Base-by-base conservation (phyloP, 2,329 filamentous ascomycete genomes). In the Grosmannia serpens region DNA sequence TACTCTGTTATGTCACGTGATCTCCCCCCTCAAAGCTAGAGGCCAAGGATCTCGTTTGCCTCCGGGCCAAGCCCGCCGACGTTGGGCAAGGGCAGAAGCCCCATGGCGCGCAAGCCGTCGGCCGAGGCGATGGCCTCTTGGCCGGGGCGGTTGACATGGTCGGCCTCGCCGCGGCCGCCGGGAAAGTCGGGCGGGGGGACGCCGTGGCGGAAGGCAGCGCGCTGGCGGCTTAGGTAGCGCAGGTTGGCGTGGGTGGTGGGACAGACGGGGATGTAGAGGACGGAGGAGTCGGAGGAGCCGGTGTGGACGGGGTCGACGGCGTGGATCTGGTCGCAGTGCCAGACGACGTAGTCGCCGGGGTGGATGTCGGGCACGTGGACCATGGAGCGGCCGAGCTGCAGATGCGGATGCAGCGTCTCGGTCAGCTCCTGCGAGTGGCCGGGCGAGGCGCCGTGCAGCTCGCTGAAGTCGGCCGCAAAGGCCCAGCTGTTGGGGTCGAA, bases 211-310 rank as follows among this genome's bases (percentile, higher is more conserved):
- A 35, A 35, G 33, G 33, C 33, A 2, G 33, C 10, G 5, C 33
- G 33, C 33, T 35, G 33, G 33, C 33, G 33, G 13, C 8, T 8
- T 13, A 35, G 10, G 33, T 35, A 35, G 33, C 33, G 33, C 33
- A 35, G 33, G 10, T 35, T 33, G 27, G 50, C 15, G 24, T 15
- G 7, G 10, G 17, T 53, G 58, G n/a, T 47, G n/a, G n/a, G n/a
- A 24, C 89, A 94, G 0, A 89, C 85, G 0, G 91, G 91, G 58
- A 96, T 95, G 66, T 96, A 96, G 61, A 96, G 67, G 0, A 96
- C 91, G 64, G 85, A 90, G 0, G 88, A 89, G 69, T 96, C 91
- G 0, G 75, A 71, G 2, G 72, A 76, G 1, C 91, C 91, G 1
- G 71, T 71, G 68, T 96, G 91, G 1, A 85, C 76, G 63, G 83